Evolutionary conservation across 2,329 filamentous ascomycete genomes (phyloP), one percentile per base, ranked within the genome.

Genomic region (Leptosphaerulina australis): DNA sequence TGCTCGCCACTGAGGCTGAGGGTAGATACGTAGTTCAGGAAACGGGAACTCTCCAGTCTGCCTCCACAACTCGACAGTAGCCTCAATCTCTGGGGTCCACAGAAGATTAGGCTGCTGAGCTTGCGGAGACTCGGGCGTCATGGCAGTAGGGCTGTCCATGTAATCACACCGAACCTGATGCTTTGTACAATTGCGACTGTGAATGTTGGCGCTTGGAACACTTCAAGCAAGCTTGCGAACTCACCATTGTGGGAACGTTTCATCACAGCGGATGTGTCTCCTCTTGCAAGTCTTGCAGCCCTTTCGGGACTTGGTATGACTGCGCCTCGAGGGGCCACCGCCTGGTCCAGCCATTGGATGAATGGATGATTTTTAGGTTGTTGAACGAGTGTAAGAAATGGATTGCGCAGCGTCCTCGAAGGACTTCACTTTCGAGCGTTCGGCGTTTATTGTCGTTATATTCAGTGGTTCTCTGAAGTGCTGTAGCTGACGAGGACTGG

Each of bases 141-240:
- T 86, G 50, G 87, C 81, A 35, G 84, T 80, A 38, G 88, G 84
- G 68, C 87, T 86, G 71, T 97, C 92, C 81, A 96, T 95, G 79
- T 97, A 99, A 65, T 96, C 94, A 76, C 94, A 99, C 68, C 92
- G 89, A 66, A 95, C 94, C 78, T 97, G 96, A 78, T 99, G 94
- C 78, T 97, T 99, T 55, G 93, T 97, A 77, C 94, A 99, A 76
- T 99, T 99, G 68, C 91, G 91, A 79, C 92, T 96, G 68, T 14
- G 53, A 20, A 30, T 48, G 55, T 71, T 53, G 74, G 61, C 34
- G 40, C 14, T 21, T n/a, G 33, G 30, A 39, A 36, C 15, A 33
- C 17, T 15, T 3, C 48, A 46, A 46, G 43, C 8, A 22, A 31
- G 12, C 25, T 41, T 18, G n/a, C 15, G 35, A 44, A 59, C 82